Percentiles rank a stretch among this genome's conserved stretches.
Evolutionary conservation across 257 asterid genomes (phyloP).

Genomic region (Lycium ferocissimum): DNA sequence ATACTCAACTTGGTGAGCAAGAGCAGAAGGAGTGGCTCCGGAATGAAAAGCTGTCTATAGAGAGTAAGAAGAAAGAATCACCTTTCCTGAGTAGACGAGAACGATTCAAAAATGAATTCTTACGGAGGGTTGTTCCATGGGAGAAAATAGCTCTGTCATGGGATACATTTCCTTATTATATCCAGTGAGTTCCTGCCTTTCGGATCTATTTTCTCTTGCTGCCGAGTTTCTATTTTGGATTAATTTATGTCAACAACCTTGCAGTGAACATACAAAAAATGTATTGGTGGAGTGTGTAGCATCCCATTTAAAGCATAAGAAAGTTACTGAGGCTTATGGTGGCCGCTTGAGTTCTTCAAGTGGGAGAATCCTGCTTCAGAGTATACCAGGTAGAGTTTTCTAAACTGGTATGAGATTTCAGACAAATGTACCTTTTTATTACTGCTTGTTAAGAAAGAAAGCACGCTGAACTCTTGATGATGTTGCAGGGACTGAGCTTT

Average conservation of each 20-base stretch:
- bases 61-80: slow-evolving; percentile 86
- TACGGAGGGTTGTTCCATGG: slow-evolving; percentile 92
- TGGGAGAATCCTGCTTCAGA: slow-evolving; percentile 88
- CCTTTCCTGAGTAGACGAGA: slow-evolving; percentile 77
- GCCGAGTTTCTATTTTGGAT: background rate
- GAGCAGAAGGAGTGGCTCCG: slow-evolving; percentile 94
- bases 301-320: slow-evolving; percentile 83
- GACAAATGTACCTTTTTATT: background rate
- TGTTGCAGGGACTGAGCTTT: slow-evolving; percentile 84
- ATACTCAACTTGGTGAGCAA: slow-evolving; percentile 86
- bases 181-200: slow-evolving; percentile 60
- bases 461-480: slow-evolving; percentile 34
- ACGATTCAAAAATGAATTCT: slow-evolving; percentile 78
- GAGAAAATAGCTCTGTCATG: slow-evolving; percentile 86
- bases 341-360: slow-evolving; percentile 80
- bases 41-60: slow-evolving; percentile 79
- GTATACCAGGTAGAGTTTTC: slow-evolving; percentile 72
- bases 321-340: slow-evolving; percentile 68
- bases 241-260: slow-evolving; percentile 37
- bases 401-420: slow-evolving; percentile 2
- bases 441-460: slow-evolving; percentile 32
- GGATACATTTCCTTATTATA: slow-evolving; percentile 93
- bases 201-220: slow-evolving; percentile 26
- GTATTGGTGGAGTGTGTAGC: slow-evolving; percentile 91
- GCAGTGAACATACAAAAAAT: slow-evolving; percentile 74